Evolutionary conservation across 208 protist species (phyloP).

Genomic region (Leishmania amazonensis): DNA sequence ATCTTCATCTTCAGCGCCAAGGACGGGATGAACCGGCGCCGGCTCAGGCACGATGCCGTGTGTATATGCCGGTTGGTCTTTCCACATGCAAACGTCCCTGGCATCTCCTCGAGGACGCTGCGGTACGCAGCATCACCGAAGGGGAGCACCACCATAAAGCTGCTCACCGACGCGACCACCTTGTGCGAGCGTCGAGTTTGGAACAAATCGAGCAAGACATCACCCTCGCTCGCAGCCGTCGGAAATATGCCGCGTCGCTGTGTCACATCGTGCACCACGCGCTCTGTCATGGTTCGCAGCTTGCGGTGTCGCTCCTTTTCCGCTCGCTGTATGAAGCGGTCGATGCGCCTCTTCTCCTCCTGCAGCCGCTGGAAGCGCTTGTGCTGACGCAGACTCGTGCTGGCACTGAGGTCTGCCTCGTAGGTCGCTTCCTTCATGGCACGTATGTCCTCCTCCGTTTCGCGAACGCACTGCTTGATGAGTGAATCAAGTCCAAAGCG

Average conservation of each 20-base stretch:
- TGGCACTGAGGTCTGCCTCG: conserved; percentile 23
- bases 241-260: conserved; percentile 25
- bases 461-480: conserved; percentile 62
- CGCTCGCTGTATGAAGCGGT: conserved; percentile 38
- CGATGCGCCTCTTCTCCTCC: conserved; percentile 56
- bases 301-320: conserved; percentile 44
- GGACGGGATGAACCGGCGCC: conserved; percentile 72
- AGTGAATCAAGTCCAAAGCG: conserved; percentile 68
- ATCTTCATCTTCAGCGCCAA: conserved; percentile 77
- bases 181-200: conserved; percentile 43
- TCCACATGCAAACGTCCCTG: conserved; percentile 49
- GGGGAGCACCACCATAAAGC: conserved; percentile 80
- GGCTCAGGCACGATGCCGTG: conserved; percentile 52
- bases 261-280: conserved; percentile 45
- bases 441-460: conserved; percentile 65
- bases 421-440: conserved; percentile 47
- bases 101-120: conserved; percentile 66
- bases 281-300: conserved; percentile 50
- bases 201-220: conserved; percentile 41
- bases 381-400: conserved; percentile 48
- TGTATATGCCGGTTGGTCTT: conserved; percentile 49
- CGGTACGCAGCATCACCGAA: conserved; percentile 84
- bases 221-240: conserved; percentile 10
- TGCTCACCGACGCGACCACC: conserved; percentile 58
- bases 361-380: conserved; percentile 63